Conservation (phyloP, 108 stramenopile species). For the Hondaea fermentalgiana region DNA sequence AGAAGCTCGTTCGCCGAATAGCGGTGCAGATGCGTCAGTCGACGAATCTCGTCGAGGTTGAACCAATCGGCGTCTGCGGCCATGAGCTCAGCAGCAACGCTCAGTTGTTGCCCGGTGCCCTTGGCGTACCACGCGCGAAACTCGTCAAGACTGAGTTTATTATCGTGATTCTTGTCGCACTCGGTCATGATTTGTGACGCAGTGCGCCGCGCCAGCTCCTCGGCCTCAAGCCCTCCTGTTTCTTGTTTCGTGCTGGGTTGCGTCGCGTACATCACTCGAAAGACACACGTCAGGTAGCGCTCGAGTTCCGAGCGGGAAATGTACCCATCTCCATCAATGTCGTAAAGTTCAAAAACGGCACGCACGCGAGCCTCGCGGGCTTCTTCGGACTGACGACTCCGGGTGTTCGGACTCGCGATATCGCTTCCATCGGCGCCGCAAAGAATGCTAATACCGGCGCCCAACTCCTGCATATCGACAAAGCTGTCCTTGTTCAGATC, state of each 20-base stretch:
- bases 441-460: constrained; percentile 22
- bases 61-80: constrained; percentile 11
- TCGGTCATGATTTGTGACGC: constrained; percentile 10
- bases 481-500: neutral
- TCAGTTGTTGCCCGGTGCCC: constrained; percentile 8
- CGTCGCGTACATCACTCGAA: constrained; percentile 18
- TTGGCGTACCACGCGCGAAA: constrained; percentile 19
- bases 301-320: neutral
- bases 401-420: neutral
- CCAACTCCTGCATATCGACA: constrained; percentile 26
- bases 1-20: neutral
- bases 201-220: constrained; percentile 15
- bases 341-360: constrained; percentile 32
- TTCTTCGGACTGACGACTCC: neutral
- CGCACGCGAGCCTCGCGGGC: neutral
- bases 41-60: neutral
- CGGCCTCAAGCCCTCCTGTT: neutral
- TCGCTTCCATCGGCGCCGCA: neutral
- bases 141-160: neutral
- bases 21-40: neutral
- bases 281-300: constrained; percentile 18
- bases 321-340: constrained; percentile 21
- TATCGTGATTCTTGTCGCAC: neutral
- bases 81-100: constrained; percentile 5
- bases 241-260: neutral